Evolutionary conservation across 306 rosid species (phyloP).

Genomic region (Boehmeria nivea): DNA sequence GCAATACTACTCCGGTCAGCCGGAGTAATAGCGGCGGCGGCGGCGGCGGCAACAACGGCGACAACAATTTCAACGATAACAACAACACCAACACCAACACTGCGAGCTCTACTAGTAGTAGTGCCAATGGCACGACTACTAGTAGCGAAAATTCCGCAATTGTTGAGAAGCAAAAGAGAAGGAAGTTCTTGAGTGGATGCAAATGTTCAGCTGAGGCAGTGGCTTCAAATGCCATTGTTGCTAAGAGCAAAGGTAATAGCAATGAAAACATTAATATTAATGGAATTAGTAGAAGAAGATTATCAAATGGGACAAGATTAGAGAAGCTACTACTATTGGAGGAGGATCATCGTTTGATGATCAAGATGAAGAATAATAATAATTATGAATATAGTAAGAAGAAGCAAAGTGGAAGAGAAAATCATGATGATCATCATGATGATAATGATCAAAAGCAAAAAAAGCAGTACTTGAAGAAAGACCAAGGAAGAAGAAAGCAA

Average conservation of each 20-base stretch:
- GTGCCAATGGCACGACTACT: too few species aligned
- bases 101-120: neutral
- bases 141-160: constrained; percentile 14
- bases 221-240: constrained; percentile 23
- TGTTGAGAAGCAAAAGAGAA: constrained; percentile 24
- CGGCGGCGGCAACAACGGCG: constrained; percentile 27
- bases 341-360: too few species aligned
- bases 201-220: constrained; percentile 54
- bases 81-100: too few species aligned
- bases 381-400: too few species aligned
- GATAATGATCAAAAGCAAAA: constrained; percentile 27
- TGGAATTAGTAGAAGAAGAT: too few species aligned
- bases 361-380: too few species aligned
- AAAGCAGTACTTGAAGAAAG: constrained; percentile 10
- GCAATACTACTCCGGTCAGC: constrained; percentile 7
- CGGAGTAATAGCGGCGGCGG: constrained; percentile 39
- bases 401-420: neutral
- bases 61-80: neutral
- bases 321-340: constrained; percentile 33
- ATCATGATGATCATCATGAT: too few species aligned
- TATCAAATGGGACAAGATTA: too few species aligned
- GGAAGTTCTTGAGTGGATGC: constrained; percentile 46
- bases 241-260: constrained; percentile 18
- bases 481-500: constrained; percentile 30
- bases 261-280: neutral